Conservation (phyloP, 768 basidiomycete species). For the Royoungia palumana region DNA sequence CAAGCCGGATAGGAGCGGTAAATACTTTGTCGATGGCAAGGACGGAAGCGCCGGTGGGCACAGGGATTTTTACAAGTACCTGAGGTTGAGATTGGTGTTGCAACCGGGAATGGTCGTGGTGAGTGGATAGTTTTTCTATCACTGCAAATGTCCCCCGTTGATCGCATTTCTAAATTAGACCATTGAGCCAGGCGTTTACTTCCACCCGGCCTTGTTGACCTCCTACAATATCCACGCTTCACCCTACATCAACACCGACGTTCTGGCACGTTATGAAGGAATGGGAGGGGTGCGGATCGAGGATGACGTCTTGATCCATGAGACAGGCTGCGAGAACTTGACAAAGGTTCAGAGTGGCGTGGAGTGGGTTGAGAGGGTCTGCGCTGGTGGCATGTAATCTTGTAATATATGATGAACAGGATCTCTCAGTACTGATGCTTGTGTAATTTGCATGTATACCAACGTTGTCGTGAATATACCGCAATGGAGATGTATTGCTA, state of each 20-base stretch:
- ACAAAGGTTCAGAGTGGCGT: slow-evolving; percentile 83
- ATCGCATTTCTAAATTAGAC: slow-evolving; percentile 46
- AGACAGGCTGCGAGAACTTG: slow-evolving; percentile 74
- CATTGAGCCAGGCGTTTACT: slow-evolving; percentile 89
- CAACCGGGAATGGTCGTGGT: slow-evolving; percentile 84
- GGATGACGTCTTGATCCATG: slow-evolving; percentile 81
- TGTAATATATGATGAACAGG: slow-evolving; percentile 12
- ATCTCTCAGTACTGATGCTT: background rate
- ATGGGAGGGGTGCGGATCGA: slow-evolving; percentile 95
- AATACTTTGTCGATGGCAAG: slow-evolving; percentile 67
- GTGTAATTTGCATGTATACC: too few relatives aligned
- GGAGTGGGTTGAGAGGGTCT: slow-evolving; percentile 78
- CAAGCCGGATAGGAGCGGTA: slow-evolving; percentile 60
- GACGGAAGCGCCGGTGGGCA: slow-evolving; percentile 56
- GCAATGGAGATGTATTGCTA: too few relatives aligned
- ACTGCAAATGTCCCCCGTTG: background rate
- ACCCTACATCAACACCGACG: slow-evolving; percentile 36
- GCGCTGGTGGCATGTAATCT: slow-evolving; percentile 51
- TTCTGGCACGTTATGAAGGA: slow-evolving; percentile 51
- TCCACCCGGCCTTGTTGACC: slow-evolving; percentile 74
- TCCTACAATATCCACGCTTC: slow-evolving; percentile 58
- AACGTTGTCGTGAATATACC: background rate
- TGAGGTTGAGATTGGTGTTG: slow-evolving; percentile 74
- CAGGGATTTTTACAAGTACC: slow-evolving; percentile 71
- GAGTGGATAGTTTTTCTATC: slow-evolving; percentile 30